Evolutionary conservation across 352 stramenopile genomes (phyloP).

Genomic region (Plasmopara muralis): DNA sequence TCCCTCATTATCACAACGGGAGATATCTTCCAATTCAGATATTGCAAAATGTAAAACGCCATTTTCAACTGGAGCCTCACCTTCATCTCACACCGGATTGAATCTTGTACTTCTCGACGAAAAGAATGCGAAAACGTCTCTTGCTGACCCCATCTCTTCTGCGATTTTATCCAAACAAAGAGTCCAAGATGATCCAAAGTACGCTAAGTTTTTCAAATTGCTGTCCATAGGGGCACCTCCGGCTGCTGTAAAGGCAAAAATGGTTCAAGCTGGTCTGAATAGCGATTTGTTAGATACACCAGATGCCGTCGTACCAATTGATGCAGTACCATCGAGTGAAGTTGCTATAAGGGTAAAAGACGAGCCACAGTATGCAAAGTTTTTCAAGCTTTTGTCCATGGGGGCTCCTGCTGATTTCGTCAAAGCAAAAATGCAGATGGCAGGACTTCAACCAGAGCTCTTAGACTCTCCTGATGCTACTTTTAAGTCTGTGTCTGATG

Average conservation of each 20-base stretch:
- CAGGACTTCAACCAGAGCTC: conserved; percentile 77
- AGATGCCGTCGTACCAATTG: conserved; percentile 34
- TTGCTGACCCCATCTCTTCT: not conserved
- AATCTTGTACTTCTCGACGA: no score
- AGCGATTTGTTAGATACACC: conserved; percentile 58
- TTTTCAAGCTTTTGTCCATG: conserved; percentile 63
- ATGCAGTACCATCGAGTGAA: not conserved
- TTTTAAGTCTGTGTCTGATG: conserved; percentile 11
- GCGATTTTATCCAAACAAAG: conserved; percentile 1
- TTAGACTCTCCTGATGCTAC: conserved; percentile 49
- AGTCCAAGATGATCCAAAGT: conserved; percentile 50
- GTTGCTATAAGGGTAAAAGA: conserved; percentile 37
- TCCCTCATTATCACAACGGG: no score
- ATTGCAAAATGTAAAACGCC: no score
- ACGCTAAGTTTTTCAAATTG: conserved; percentile 68
- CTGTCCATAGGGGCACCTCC: conserved; percentile 50
- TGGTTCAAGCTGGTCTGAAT: conserved; percentile 80
- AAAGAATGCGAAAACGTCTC: not conserved
- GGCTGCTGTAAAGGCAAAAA: conserved; percentile 54
- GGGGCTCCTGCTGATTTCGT: conserved; percentile 45
- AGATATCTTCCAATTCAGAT: no score
- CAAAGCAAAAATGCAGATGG: conserved; percentile 60
- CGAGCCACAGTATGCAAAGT: conserved; percentile 55
- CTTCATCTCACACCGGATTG: no score
- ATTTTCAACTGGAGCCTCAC: no score